Evolutionary conservation across 1,284 basidiomycete genomes (phyloP), one percentile per base, ranked within the genome.

Genomic region (Lentinus polychrous): DNA sequence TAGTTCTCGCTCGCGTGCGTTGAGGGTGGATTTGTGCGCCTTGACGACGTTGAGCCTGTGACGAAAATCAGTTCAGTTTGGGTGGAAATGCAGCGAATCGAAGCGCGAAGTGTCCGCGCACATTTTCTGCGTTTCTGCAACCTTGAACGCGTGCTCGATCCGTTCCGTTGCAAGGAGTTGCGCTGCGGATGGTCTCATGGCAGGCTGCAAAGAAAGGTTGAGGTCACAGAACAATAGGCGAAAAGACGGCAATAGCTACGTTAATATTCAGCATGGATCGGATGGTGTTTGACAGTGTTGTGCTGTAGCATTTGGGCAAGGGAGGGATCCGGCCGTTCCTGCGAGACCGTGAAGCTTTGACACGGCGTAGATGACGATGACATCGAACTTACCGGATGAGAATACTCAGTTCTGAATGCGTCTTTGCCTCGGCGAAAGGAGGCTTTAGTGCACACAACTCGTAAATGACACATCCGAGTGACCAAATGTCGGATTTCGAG

Each of bases 401-500:
- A 52, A 85, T 81, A 48, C 85, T 89, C 10, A 94, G 73, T 60
- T 94, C 91, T 0, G 79, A 76, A 54, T 94, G 91, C 0, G 91
- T 92, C 63, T 89, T 84, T 0, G 92, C 91, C 67, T 93, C 90
- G 58, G 91, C 86, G 58, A 94, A 94, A 8, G 92, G 92, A 0
- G 91, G 92, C 57, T 87, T 86, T 46, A 92, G 74, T 0, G 94
- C 91, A 58, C 94, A 97, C 44, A 98, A 79, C 68, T 98, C 94
- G 65, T 91, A 98, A 34, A 97, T 91, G 36, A 98, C 75, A 66
- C 95, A 99, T 1, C 94, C 95, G 32, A 98, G 76, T 10, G 92
- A 94, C 95, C 95, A 99, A 44, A 99, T 96, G 62, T 99, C 94
- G 0, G 91, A 94, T 69, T 97, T 98, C 17, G 90, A 88, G 69